Evolutionary conservation across 139 green algal species (phyloP).

Genomic region (Protoeuglena noctilucae): DNA sequence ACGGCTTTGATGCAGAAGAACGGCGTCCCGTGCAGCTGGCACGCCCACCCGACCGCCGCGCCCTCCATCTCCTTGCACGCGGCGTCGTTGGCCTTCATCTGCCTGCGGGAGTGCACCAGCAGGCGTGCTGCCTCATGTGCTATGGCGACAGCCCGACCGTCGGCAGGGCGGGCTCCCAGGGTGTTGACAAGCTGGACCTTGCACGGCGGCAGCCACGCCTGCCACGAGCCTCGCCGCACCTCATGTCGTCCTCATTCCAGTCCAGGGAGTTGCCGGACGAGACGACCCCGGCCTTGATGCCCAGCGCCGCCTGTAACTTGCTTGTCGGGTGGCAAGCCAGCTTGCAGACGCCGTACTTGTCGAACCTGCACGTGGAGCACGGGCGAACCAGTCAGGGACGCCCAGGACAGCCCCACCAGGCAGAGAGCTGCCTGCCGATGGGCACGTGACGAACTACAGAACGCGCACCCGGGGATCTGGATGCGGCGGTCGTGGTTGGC

Average conservation of each 20-base stretch:
- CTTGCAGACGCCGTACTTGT: constrained; percentile 45
- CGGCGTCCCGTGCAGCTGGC: constrained; percentile 39
- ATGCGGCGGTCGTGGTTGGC: constrained; percentile 91
- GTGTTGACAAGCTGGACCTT: too few relatives aligned
- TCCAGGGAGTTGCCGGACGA: constrained; percentile 78
- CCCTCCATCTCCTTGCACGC: constrained; percentile 94
- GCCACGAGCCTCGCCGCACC: too few relatives aligned
- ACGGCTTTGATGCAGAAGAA: constrained; percentile 66
- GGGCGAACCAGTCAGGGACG: neutral
- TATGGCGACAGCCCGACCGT: too few relatives aligned
- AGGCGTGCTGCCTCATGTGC: too few relatives aligned
- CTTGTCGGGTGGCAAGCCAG: constrained; percentile 25
- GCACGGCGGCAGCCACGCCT: too few relatives aligned
- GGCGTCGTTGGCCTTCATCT: constrained; percentile 42
- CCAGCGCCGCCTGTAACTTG: constrained; percentile 24
- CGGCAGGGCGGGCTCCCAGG: too few relatives aligned
- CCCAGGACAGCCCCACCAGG: neutral
- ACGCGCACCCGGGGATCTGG: constrained; percentile 36
- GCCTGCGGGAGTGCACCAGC: too few relatives aligned
- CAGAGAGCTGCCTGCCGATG: neutral
- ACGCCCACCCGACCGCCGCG: constrained; percentile 57
- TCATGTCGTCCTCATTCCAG: constrained; percentile 58
- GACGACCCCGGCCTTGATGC: constrained; percentile 52
- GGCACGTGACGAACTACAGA: neutral
- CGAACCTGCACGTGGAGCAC: constrained; percentile 38